A percentile compares a stretch with the other conserved stretches of the same genome.
Evolutionary conservation across 805 yeast species (phyloP).

Genomic region (Yarrowia yakushimensis): DNA sequence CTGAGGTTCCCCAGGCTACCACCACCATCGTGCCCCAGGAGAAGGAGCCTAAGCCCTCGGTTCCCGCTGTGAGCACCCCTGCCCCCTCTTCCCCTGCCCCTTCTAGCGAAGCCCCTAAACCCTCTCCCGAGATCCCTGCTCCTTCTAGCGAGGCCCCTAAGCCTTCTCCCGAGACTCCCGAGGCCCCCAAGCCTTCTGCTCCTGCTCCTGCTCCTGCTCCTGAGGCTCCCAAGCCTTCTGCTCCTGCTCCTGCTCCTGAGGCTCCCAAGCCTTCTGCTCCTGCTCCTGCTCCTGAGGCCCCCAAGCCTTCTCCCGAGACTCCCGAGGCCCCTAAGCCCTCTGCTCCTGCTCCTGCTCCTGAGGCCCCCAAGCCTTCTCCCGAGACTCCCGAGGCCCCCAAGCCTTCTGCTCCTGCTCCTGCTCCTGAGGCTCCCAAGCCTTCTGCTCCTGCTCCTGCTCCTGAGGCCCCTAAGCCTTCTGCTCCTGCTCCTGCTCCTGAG

Average conservation of each 20-base stretch:
- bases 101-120: background rate
- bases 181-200: background rate
- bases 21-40: too few relatives aligned
- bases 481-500: background rate
- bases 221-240: background rate
- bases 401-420: background rate
- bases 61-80: background rate
- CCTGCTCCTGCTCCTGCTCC: background rate
- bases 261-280: background rate
- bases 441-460: background rate
- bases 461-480: background rate
- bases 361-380: background rate
- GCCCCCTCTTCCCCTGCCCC: background rate
- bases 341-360: background rate
- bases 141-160: background rate
- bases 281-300: background rate
- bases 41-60: background rate
- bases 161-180: background rate
- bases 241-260: background rate
- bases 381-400: background rate
- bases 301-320: background rate
- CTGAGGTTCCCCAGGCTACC: background rate
- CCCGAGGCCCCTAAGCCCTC: background rate
- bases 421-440: background rate
- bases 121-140: background rate